phyloP scores from a whole-genome alignment of 257 asterid genomes.

The Solanum chiquidenum region DNA sequence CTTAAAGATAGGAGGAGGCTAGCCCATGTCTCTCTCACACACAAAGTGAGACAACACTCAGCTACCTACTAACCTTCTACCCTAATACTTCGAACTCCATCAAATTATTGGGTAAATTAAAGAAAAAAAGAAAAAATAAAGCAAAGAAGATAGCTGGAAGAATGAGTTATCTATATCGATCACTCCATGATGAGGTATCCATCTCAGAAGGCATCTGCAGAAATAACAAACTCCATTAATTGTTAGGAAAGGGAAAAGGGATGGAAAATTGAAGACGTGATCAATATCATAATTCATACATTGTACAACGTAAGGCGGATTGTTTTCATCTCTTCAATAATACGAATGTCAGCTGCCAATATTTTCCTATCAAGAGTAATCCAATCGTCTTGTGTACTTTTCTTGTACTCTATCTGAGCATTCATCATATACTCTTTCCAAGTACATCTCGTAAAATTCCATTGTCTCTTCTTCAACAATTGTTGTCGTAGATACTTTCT shows the following conservation, averaged over 20 bases:
- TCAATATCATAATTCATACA: too few species aligned
- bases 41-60: background rate
- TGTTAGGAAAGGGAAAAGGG: background rate
- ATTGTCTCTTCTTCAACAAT: background rate
- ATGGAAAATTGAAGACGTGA: background rate
- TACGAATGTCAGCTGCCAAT: background rate
- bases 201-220: background rate
- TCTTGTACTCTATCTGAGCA: background rate
- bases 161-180: background rate
- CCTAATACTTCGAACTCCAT: too few species aligned
- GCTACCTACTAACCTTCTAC: background rate
- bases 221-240: background rate
- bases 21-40: background rate
- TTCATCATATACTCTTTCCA: background rate
- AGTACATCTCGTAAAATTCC: background rate
- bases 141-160: background rate
- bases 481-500: background rate
- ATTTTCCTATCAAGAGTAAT: background rate
- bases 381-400: background rate
- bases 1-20: too few species aligned
- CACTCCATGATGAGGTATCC: background rate
- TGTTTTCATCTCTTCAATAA: background rate
- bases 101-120: background rate
- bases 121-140: too few species aligned
- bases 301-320: background rate